Evolutionary conservation across 2,329 filamentous ascomycete species (phyloP), one percentile per base, ranked within the genome.

Genomic region (Cladophialophora chaetospira): DNA sequence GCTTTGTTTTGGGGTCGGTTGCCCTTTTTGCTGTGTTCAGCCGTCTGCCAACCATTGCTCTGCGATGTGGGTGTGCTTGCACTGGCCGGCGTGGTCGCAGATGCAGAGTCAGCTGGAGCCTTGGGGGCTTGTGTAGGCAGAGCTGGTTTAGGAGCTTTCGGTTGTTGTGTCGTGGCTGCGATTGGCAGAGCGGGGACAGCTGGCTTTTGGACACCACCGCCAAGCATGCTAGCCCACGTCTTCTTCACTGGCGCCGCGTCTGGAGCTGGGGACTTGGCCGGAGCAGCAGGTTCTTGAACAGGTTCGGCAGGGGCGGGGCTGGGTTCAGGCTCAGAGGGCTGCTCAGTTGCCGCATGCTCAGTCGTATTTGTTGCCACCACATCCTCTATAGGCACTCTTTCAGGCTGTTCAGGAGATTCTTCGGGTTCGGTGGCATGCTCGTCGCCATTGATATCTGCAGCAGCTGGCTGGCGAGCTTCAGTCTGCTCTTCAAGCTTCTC

Each of bases 21-120:
- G 72, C 94, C 89, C 70, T 90, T 87, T 80, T 94, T 94, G 67
- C 88, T 88, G 73, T 96, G 88, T 54, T 85, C 83, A 53, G 89
- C 93, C 46, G 89, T 93, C 74, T 96, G 93, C 94, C 94, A 99
- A 69, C 89, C 90, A 44, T 66, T 69, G 62, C 60, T 67, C 43
- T 80, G 65, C 26, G 66, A 56, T 17, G 72, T 62, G 31, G 67
- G 51, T 28, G 75, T 60, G 48, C 56, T 57, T 45, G 77, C 66
- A 44, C 75, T 63, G 25, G 73, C 64, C 53, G 72, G 69, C 28
- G 71, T 58, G 17, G 72, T 57, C 29, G 70, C 57, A 19, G 71
- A 62, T 44, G 71, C 61, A 33, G 69, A 57, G 57, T 73, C 54
- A 49, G 68, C 62, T 60, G 71, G 31, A 29, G 69, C 54, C 57